Percentiles rank a stretch among this genome's conserved stretches.
Conservation (phyloP, 106 monocot species). For the Dactylorhiza incarnata region DNA sequence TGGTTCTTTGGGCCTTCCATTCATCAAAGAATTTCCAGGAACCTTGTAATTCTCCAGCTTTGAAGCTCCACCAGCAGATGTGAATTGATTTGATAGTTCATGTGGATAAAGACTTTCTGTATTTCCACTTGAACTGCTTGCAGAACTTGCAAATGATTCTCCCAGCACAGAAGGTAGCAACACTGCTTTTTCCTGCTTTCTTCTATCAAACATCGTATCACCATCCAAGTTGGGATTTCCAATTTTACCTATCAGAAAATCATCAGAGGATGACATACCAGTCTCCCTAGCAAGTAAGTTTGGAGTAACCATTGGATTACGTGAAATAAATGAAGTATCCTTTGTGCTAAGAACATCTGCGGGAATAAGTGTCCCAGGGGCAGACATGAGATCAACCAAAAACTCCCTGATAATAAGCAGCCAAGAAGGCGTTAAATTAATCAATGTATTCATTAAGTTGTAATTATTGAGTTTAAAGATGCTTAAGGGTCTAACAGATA, state of each 20-base stretch:
- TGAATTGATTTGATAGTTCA: conserved; percentile 16
- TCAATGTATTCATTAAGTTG: background rate
- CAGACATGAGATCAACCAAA: conserved; percentile 99
- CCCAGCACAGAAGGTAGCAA: conserved; percentile 20
- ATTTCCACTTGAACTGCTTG: conserved; percentile 30
- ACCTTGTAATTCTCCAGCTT: background rate
- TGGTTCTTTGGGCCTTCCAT: background rate
- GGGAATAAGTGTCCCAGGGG: conserved; percentile 88
- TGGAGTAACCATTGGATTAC: conserved; percentile 22
- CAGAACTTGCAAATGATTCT: conserved; percentile 27
- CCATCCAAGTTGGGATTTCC: conserved; percentile 14
- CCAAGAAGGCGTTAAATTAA: background rate
- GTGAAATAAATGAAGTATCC: conserved; percentile 34
- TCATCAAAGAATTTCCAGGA: background rate
- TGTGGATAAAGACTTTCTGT: conserved; percentile 11
- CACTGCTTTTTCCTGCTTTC: conserved; percentile 22
- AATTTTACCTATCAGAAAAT: conserved; percentile 7
- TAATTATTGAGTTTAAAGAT: background rate
- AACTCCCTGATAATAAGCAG: conserved; percentile 48
- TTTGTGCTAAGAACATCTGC: conserved; percentile 65
- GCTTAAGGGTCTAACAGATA: background rate
- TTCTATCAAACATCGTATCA: conserved; percentile 16
- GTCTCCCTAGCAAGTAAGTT: conserved; percentile 12
- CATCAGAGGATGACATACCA: conserved; percentile 21
- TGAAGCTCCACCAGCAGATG: conserved; percentile 11